These are phyloP conservation scores for Tylopilus balloui DNA, from an alignment of 768 basidiomycete species.

Conservation along the genomic window DNA sequence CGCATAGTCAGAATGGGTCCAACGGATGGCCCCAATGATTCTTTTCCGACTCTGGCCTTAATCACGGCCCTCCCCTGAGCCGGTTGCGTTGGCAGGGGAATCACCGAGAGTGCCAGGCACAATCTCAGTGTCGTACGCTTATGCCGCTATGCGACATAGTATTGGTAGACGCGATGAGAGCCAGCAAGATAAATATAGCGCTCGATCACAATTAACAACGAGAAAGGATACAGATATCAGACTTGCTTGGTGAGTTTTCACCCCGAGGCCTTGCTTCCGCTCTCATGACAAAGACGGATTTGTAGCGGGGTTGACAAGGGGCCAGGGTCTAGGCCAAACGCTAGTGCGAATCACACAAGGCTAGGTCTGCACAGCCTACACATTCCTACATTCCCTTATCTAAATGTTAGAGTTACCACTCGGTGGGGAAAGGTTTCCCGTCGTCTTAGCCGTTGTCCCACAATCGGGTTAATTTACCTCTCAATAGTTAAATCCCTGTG, in stretches of 20 bases:
- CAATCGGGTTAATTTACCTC: slow-evolving; percentile 28
- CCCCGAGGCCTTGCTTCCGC: background rate
- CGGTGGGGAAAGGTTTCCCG: slow-evolving; percentile 9
- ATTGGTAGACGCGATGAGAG: slow-evolving; percentile 19
- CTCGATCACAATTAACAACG: slow-evolving; percentile 30
- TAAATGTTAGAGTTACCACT: slow-evolving; percentile 16
- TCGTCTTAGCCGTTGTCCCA: slow-evolving; percentile 13
- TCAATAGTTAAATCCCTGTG: slow-evolving; percentile 21
- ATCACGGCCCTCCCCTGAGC: background rate
- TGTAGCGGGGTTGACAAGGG: slow-evolving; percentile 4
- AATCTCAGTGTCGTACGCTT: slow-evolving; percentile 28
- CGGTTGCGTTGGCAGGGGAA: background rate
- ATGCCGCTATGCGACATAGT: slow-evolving; percentile 16
- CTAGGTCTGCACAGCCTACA: slow-evolving; percentile 6
- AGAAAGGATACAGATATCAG: slow-evolving; percentile 25
- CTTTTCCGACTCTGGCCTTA: background rate
- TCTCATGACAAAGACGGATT: slow-evolving; percentile 10
- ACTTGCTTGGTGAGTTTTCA: slow-evolving; percentile 13
- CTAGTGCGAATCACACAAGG: slow-evolving; percentile 11
- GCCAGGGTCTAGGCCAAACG: slow-evolving; percentile 11
- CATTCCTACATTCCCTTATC: slow-evolving; percentile 1
- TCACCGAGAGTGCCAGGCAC: slow-evolving; percentile 19
- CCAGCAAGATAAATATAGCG: slow-evolving; percentile 27
- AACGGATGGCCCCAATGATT: background rate
- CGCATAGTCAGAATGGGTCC: background rate